phyloP scores from a whole-genome alignment of 2,329 filamentous ascomycete genomes.

The Penicillium sp. region DNA sequence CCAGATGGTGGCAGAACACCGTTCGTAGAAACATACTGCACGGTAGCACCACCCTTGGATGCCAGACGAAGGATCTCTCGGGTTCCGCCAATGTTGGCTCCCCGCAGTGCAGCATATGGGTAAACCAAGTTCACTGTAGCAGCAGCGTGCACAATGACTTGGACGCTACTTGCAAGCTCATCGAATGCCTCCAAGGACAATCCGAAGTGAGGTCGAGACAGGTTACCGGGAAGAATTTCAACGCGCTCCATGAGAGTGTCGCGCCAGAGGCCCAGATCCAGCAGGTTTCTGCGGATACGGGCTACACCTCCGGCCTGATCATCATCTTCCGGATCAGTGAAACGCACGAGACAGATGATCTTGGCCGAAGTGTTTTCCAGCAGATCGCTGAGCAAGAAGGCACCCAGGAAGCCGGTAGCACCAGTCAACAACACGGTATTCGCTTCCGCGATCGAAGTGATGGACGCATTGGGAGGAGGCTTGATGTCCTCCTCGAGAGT shows the following conservation, averaged over 20 bases:
- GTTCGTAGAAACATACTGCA: conserved; percentile 80
- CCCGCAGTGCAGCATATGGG: conserved; percentile 73
- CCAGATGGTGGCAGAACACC: conserved; percentile 71
- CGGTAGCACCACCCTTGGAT: conserved; percentile 65
- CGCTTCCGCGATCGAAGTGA: conserved; percentile 64
- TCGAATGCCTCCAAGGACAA: conserved; percentile 67
- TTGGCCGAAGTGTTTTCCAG: conserved; percentile 68
- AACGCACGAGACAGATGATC: conserved; percentile 73
- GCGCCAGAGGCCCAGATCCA: conserved; percentile 77
- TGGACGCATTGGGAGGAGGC: conserved; percentile 52
- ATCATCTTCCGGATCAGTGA: conserved; percentile 66
- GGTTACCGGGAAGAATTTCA: conserved; percentile 72
- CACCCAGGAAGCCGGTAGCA: conserved; percentile 74
- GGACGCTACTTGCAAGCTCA: conserved; percentile 63
- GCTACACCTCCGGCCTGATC: conserved; percentile 69
- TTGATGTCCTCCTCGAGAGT: conserved; percentile 70
- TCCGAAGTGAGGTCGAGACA: conserved; percentile 69
- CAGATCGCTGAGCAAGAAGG: conserved; percentile 70
- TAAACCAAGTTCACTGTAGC: conserved; percentile 81
- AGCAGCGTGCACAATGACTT: conserved; percentile 76
- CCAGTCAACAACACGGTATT: conserved; percentile 72
- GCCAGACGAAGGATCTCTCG: conserved; percentile 73
- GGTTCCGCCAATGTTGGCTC: conserved; percentile 78
- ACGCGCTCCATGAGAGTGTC: conserved; percentile 77
- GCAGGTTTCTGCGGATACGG: conserved; percentile 71